Percentiles rank a stretch among this genome's conserved stretches.
These are phyloP conservation scores for Penicillium maclennaniae DNA, from an alignment of 495 filamentous ascomycete species.

Conservation along the genomic window DNA sequence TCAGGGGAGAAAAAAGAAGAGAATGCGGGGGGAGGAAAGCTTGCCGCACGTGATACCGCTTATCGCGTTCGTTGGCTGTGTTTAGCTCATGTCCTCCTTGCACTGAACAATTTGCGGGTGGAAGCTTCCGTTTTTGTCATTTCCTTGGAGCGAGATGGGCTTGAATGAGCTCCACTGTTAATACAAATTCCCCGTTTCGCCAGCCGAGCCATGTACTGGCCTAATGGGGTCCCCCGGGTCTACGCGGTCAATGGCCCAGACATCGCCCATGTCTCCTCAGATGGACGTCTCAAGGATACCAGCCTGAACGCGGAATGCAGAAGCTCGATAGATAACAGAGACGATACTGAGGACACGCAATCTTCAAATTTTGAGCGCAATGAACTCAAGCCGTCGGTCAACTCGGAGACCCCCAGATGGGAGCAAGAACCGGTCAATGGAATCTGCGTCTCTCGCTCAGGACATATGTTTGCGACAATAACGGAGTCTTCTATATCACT, in stretches of 20 bases:
- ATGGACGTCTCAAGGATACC: slow-evolving; percentile 29
- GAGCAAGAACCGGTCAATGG: slow-evolving; percentile 63
- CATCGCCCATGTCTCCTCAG: slow-evolving; percentile 34
- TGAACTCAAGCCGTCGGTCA: slow-evolving; percentile 10
- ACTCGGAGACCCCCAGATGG: slow-evolving; percentile 33
- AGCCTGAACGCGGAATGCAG: neutral
- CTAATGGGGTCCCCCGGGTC: slow-evolving; percentile 82
- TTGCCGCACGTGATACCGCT: slow-evolving; percentile 28
- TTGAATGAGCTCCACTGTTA: slow-evolving; percentile 34
- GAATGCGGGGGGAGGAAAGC: slow-evolving; percentile 24
- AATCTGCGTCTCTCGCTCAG: slow-evolving; percentile 73
- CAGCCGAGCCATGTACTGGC: slow-evolving; percentile 87
- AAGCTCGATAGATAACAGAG: slow-evolving; percentile 6
- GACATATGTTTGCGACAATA: slow-evolving; percentile 85
- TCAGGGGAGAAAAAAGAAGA: slow-evolving; percentile 16
- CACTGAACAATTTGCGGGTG: neutral
- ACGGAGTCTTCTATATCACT: slow-evolving; percentile 76
- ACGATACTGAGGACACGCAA: slow-evolving; percentile 5
- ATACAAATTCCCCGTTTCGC: slow-evolving; percentile 22
- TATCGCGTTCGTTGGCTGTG: slow-evolving; percentile 25
- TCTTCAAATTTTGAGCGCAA: slow-evolving; percentile 10
- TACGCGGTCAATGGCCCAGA: slow-evolving; percentile 69
- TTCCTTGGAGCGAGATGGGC: slow-evolving; percentile 34
- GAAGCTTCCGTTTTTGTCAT: neutral
- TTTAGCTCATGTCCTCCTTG: slow-evolving; percentile 3